Evolutionary conservation across 495 filamentous ascomycete species (phyloP).

Genomic region (Friedmanniomyces endolithicus): DNA sequence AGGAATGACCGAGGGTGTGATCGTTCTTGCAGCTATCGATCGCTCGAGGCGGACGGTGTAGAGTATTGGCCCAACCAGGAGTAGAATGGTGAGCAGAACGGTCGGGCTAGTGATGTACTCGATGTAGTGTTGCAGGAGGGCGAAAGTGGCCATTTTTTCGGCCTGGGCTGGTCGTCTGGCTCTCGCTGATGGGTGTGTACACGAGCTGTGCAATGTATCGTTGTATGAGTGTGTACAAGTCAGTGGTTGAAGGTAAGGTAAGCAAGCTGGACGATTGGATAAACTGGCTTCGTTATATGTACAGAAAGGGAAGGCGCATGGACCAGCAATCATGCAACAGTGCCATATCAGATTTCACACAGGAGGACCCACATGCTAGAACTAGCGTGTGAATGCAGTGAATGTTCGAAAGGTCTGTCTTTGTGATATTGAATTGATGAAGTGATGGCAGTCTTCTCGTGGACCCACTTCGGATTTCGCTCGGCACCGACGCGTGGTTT

Average conservation of each 20-base stretch:
- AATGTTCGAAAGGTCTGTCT: background rate
- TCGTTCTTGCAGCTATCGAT: background rate
- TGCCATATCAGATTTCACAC: no score
- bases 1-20: background rate
- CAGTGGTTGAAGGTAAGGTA: background rate
- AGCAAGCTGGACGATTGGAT: no score
- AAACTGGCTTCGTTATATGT: no score
- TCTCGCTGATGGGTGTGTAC: background rate
- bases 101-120: constrained; percentile 13
- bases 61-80: constrained; percentile 14
- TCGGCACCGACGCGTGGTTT: background rate
- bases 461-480: background rate
- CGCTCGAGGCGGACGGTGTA: constrained; percentile 3
- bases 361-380: background rate
- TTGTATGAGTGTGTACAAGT: background rate
- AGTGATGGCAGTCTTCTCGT: background rate
- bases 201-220: background rate
- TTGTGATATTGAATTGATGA: background rate
- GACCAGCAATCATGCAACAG: no score
- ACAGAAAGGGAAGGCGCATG: no score
- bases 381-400: background rate
- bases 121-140: constrained; percentile 15
- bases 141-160: constrained; percentile 1
- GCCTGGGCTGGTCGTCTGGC: background rate
- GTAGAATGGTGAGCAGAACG: constrained; percentile 1